Evolutionary conservation across 1,284 basidiomycete species (phyloP).

Genomic region (Bjerkandera adusta): DNA sequence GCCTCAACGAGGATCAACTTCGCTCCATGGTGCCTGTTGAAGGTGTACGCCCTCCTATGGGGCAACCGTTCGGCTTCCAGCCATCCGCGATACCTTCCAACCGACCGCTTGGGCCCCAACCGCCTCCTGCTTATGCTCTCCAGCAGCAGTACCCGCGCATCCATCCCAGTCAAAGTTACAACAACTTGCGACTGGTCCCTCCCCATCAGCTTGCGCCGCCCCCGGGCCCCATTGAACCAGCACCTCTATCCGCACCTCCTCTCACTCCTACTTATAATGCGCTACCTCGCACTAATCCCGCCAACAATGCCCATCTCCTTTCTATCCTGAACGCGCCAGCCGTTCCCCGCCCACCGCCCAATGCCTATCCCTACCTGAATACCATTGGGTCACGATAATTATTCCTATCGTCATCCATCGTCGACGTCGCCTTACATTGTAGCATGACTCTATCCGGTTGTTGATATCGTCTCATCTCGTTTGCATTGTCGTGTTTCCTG

Average conservation of each 20-base stretch:
- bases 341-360: conserved; percentile 22
- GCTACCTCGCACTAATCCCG: conserved; percentile 20
- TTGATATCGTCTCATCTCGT: no score
- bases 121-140: neutral
- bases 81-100: conserved; percentile 16
- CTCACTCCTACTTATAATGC: conserved; percentile 17
- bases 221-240: conserved; percentile 4
- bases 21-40: conserved; percentile 34
- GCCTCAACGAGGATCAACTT: conserved; percentile 54
- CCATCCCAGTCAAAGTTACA: conserved; percentile 4
- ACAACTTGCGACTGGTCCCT: conserved; percentile 15
- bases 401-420: conserved; percentile 12
- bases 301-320: conserved; percentile 29
- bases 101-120: conserved; percentile 1
- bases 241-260: conserved; percentile 20
- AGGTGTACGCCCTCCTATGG: neutral
- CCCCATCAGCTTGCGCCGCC: conserved; percentile 11
- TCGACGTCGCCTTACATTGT: conserved; percentile 14
- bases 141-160: neutral
- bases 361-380: conserved; percentile 19
- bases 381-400: conserved; percentile 28
- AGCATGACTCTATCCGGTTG: conserved; percentile 20
- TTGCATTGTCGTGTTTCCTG: neutral
- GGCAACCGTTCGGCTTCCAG: conserved; percentile 18
- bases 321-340: conserved; percentile 34